Percentiles rank a stretch among this genome's conserved stretches.
Evolutionary conservation across 202 grass and related monocot species (phyloP).

Genomic region (Hordeum pubiflorum): DNA sequence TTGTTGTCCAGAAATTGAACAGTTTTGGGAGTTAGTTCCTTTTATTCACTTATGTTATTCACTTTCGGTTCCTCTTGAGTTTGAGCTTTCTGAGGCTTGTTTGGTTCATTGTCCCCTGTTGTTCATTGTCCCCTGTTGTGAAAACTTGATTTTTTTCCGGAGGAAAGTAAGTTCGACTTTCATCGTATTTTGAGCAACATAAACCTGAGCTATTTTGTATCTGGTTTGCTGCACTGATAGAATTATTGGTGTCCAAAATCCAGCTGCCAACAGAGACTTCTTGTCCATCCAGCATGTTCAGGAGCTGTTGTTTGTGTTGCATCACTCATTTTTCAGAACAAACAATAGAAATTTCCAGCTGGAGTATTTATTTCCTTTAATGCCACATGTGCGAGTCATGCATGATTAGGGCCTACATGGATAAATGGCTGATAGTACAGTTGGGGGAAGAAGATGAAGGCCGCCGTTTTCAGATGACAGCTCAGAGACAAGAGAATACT

Average conservation of each 20-base stretch:
- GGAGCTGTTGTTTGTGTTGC: neutral
- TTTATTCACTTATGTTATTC: neutral
- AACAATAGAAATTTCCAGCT: neutral
- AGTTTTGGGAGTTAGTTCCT: neutral
- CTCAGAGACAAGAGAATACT: neutral
- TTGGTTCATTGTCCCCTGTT: neutral
- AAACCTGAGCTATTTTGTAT: neutral
- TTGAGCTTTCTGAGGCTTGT: neutral
- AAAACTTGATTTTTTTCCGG: too few relatives aligned
- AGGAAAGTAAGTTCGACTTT: neutral
- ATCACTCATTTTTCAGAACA: neutral
- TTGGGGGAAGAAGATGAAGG: neutral
- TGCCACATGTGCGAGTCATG: neutral
- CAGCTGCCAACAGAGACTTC: neutral
- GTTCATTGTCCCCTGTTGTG: neutral
- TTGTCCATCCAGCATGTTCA: neutral
- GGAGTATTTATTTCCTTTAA: neutral
- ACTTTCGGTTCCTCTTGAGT: neutral
- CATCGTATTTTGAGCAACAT: neutral
- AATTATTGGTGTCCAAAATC: neutral
- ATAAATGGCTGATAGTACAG: neutral
- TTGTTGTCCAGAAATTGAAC: neutral
- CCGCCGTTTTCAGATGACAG: neutral
- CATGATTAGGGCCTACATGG: constrained; percentile 1
- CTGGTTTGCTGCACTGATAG: neutral